phyloP scores from a whole-genome alignment of 1,284 basidiomycete species.

The Irpex sp. region DNA sequence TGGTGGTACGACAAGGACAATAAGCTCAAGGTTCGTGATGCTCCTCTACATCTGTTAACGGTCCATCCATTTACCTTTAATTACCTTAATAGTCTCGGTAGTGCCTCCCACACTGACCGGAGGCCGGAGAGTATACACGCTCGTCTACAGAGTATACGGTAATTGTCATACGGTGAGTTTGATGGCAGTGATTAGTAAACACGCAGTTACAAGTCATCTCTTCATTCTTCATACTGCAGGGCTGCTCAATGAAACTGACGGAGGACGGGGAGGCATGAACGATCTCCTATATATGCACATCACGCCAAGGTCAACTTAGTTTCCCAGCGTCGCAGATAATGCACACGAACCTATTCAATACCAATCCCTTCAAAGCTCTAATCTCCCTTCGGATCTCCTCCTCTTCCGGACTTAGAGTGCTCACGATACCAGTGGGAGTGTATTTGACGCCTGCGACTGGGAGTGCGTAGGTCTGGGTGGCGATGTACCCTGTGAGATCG shows the following conservation, averaged over 20 bases:
- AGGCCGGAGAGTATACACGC: too few species aligned
- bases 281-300: slow-evolving; percentile 35
- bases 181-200: neutral
- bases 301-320: neutral
- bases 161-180: neutral
- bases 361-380: slow-evolving; percentile 62
- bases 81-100: too few species aligned
- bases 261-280: slow-evolving; percentile 37
- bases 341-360: slow-evolving; percentile 52
- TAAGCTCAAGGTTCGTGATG: too few species aligned
- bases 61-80: too few species aligned
- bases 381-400: slow-evolving; percentile 66
- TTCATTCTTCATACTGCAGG: neutral
- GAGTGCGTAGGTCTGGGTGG: slow-evolving; percentile 53
- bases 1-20: too few species aligned
- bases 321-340: neutral
- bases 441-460: slow-evolving; percentile 28
- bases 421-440: slow-evolving; percentile 22
- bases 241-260: slow-evolving; percentile 1
- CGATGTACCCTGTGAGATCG: slow-evolving; percentile 66
- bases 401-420: slow-evolving; percentile 39
- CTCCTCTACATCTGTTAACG: too few species aligned
- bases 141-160: too few species aligned
- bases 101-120: too few species aligned
- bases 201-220: neutral